These are phyloP conservation scores for Bathelium albidoporum DNA, from an alignment of 495 filamentous ascomycete species.

Conservation along the genomic window DNA sequence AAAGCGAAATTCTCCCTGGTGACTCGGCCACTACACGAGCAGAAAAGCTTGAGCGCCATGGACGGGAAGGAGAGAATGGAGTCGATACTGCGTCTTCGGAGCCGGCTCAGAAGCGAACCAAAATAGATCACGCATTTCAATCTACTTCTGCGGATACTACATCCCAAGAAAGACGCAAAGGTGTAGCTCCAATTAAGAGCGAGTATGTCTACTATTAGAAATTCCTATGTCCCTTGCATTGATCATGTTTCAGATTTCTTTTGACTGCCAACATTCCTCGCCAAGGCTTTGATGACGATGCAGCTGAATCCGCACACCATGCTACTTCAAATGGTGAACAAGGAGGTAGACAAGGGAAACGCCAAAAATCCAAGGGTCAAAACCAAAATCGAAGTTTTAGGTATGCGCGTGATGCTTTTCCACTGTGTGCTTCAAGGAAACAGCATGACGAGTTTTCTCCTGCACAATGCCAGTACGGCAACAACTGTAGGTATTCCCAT, in stretches of 20 bases:
- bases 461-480: conserved; percentile 57
- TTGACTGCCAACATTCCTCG: neutral
- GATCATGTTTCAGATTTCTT: conserved; percentile 5
- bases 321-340: conserved; percentile 24
- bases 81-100: conserved; percentile 22
- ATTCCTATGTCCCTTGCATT: conserved; percentile 7
- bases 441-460: conserved; percentile 67
- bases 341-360: conserved; percentile 35
- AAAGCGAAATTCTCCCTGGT: conserved; percentile 14
- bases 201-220: conserved; percentile 49
- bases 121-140: conserved; percentile 34
- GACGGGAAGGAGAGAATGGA: neutral
- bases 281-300: conserved; percentile 27
- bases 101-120: conserved; percentile 50
- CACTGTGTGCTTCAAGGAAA: conserved; percentile 62
- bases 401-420: conserved; percentile 61
- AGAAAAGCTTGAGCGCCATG: conserved; percentile 22
- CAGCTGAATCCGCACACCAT: conserved; percentile 26
- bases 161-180: conserved; percentile 39
- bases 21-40: conserved; percentile 21
- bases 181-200: conserved; percentile 71
- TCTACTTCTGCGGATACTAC: conserved; percentile 10
- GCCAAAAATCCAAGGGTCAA: conserved; percentile 60
- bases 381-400: conserved; percentile 84
- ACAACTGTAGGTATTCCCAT: conserved; percentile 68